These are phyloP conservation scores for Hanseniaspora uvarum DNA, from an alignment of 1,139 yeast species.

Conservation along the genomic window DNA sequence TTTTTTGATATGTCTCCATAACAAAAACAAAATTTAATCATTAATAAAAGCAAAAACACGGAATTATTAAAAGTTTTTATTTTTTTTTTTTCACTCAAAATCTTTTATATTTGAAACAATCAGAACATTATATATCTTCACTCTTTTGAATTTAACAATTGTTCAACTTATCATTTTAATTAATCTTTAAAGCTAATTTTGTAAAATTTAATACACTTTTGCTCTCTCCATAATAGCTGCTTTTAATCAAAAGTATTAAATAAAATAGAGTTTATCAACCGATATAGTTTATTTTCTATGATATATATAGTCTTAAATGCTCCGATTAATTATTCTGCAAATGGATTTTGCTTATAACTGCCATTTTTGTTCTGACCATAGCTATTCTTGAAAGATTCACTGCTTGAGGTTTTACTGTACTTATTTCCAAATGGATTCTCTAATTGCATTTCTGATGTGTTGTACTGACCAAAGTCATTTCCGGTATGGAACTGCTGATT, in stretches of 20 bases:
- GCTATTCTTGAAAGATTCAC: conserved; percentile 3
- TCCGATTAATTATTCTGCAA: conserved; percentile 8
- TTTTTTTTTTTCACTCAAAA: not conserved
- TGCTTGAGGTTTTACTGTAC: conserved; percentile 7
- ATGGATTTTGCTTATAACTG: conserved; percentile 15
- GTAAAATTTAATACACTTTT: not conserved
- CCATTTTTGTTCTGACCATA: not conserved
- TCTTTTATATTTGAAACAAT: not conserved
- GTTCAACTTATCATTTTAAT: not conserved
- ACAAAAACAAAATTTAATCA: not conserved
- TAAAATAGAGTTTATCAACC: not conserved
- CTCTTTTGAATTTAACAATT: not conserved
- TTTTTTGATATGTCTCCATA: not conserved
- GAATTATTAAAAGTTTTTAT: not conserved
- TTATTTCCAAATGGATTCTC: conserved; percentile 12
- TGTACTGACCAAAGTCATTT: conserved; percentile 3
- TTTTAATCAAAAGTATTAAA: too few relatives aligned
- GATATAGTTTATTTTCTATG: not conserved
- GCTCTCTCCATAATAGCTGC: not conserved
- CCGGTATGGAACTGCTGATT: conserved; percentile 4
- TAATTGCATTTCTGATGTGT: conserved; percentile 8
- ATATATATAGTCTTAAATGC: not conserved
- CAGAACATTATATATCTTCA: not conserved
- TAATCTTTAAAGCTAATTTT: too few relatives aligned
- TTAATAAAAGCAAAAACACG: not conserved